Conservation (phyloP, 2,329 filamentous ascomycete genomes). For the Calonectria pteridis region DNA sequence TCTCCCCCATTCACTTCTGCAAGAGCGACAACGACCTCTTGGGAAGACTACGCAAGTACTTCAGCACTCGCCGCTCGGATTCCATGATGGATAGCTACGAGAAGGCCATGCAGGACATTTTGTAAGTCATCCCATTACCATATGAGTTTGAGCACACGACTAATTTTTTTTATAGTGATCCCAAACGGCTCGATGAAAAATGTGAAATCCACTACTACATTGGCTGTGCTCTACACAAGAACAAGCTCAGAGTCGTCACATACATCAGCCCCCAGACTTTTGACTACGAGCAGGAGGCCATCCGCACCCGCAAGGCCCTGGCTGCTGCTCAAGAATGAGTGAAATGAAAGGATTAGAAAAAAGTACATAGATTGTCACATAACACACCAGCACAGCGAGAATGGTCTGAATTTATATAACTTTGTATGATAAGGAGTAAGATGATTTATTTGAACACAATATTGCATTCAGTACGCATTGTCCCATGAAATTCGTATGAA, state of each 20-base stretch:
- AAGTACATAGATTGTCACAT: not conserved
- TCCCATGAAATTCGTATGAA: not conserved
- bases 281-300: not conserved
- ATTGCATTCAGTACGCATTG: not conserved
- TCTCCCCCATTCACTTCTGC: constrained; percentile 1
- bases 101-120: not conserved
- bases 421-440: not conserved
- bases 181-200: not conserved
- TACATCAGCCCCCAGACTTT: constrained; percentile 4
- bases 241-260: constrained; percentile 2
- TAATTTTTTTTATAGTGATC: not conserved
- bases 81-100: constrained; percentile 7
- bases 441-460: not conserved
- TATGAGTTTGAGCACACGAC: no score
- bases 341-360: not conserved
- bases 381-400: not conserved
- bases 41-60: not conserved
- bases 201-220: constrained; percentile 7
- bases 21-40: constrained; percentile 1
- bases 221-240: not conserved
- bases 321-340: not conserved
- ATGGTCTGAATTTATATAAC: not conserved
- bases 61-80: not conserved
- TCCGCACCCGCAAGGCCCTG: not conserved
- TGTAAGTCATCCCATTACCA: not conserved